Conservation (phyloP, 306 rosid genomes). For the Fagus sylvatica region DNA sequence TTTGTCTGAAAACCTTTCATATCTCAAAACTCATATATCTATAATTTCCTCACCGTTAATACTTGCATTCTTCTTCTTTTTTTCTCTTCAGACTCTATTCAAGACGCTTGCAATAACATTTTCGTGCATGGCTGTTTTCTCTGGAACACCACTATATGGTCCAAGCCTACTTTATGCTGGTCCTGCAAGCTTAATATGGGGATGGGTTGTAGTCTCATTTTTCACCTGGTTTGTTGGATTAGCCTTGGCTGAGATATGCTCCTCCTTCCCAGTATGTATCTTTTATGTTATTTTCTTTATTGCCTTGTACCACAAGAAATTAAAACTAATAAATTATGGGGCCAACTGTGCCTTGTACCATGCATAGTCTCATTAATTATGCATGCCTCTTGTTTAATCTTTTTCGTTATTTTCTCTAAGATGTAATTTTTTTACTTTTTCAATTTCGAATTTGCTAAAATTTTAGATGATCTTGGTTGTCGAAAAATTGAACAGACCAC, state of each 20-base stretch:
- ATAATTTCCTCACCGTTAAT: too few species aligned
- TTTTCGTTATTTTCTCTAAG: too few species aligned
- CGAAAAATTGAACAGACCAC: constrained; percentile 58
- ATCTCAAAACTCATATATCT: too few species aligned
- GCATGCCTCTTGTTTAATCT: too few species aligned
- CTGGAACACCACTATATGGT: constrained; percentile 36
- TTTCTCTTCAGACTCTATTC: constrained; percentile 16
- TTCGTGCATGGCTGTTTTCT: constrained; percentile 31
- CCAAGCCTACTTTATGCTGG: constrained; percentile 31
- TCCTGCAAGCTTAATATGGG: constrained; percentile 36
- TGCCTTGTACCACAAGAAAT: too few species aligned
- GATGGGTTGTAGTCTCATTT: constrained; percentile 26
- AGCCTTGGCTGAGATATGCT: constrained; percentile 40
- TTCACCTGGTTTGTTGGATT: constrained; percentile 41
- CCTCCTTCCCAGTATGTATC: constrained; percentile 32
- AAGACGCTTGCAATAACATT: constrained; percentile 39
- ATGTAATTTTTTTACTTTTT: too few species aligned
- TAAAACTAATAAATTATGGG: too few species aligned
- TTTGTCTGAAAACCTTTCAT: neutral
- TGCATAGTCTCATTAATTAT: too few species aligned
- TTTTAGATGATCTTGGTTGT: neutral
- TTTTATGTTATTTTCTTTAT: neutral
- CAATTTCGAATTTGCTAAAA: too few species aligned
- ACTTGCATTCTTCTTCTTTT: neutral
- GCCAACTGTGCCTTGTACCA: too few species aligned